These are phyloP conservation scores for Kurtzmaniella quercitrusa DNA, from an alignment of 1,139 yeast species.

Conservation along the genomic window DNA sequence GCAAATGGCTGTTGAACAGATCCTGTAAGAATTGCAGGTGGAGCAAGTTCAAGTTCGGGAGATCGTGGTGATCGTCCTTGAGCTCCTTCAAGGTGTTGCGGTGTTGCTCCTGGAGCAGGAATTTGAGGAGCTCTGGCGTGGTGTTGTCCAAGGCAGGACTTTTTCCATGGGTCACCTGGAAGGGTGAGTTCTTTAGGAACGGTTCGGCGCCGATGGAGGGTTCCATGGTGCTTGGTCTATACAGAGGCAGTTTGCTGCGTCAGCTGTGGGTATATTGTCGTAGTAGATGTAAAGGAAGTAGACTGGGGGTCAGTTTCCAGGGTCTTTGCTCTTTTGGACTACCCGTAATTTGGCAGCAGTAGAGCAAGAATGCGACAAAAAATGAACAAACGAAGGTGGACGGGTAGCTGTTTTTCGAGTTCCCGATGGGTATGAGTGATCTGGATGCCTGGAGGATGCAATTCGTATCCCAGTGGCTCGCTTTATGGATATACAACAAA, in stretches of 20 bases:
- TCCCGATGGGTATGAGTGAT: neutral
- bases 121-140: slow-evolving; percentile 41
- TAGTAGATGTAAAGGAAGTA: too few species aligned
- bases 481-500: neutral
- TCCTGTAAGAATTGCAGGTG: slow-evolving; percentile 25
- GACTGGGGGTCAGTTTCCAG: too few species aligned
- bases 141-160: slow-evolving; percentile 23
- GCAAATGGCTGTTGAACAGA: slow-evolving; percentile 36
- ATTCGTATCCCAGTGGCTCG: neutral
- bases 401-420: neutral
- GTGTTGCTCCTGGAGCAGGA: slow-evolving; percentile 42
- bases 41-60: slow-evolving; percentile 16
- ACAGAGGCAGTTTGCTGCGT: slow-evolving; percentile 14
- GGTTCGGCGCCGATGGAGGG: slow-evolving; percentile 25
- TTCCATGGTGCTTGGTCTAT: neutral
- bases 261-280: too few species aligned
- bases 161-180: slow-evolving; percentile 25
- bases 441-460: neutral
- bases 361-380: neutral
- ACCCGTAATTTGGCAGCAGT: too few species aligned
- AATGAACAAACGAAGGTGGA: neutral
- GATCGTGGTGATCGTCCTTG: slow-evolving; percentile 12
- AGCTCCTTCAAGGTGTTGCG: slow-evolving; percentile 25
- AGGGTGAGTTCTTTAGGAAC: slow-evolving; percentile 36
- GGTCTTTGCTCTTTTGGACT: too few species aligned